A percentile compares a stretch with the other conserved stretches of the same genome.
phyloP scores from a whole-genome alignment of 176 grass and related monocot genomes.

The Eragrostis curvula region DNA sequence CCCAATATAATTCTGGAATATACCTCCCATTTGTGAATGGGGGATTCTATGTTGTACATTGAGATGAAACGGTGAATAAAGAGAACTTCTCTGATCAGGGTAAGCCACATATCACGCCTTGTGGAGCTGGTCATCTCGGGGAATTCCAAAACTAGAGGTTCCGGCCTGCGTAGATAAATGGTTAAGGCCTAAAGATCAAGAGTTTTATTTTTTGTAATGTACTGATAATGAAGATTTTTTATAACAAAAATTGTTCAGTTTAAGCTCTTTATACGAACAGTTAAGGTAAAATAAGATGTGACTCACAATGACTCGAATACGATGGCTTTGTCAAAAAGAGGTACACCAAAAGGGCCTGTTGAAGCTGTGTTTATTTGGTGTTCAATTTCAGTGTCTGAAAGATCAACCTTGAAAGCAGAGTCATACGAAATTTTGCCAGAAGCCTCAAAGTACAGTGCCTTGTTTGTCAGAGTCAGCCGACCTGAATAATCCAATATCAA shows the following conservation, averaged over 20 bases:
- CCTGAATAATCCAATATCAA: slow-evolving; percentile 46
- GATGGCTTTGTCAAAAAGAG: slow-evolving; percentile 91
- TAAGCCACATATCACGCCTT: slow-evolving; percentile 87
- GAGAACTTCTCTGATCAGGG: slow-evolving; percentile 75
- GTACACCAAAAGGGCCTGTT: slow-evolving; percentile 91
- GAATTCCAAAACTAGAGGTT: slow-evolving; percentile 86
- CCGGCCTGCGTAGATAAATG: slow-evolving; percentile 63
- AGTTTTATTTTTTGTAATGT: background rate
- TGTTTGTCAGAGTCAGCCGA: slow-evolving; percentile 82
- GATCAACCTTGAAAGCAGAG: slow-evolving; percentile 68
- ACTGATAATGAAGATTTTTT: background rate
- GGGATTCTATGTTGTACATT: slow-evolving; percentile 61
- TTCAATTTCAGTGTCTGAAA: slow-evolving; percentile 60
- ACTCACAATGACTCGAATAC: slow-evolving; percentile 78
- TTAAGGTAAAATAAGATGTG: slow-evolving; percentile 5
- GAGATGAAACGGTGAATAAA: slow-evolving; percentile 81
- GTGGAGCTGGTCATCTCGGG: slow-evolving; percentile 91
- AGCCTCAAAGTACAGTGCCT: slow-evolving; percentile 87
- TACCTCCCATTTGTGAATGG: slow-evolving; percentile 69
- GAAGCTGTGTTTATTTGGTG: slow-evolving; percentile 73
- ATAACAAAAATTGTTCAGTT: background rate
- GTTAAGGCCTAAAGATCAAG: slow-evolving; percentile 15
- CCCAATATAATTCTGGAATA: slow-evolving; percentile 76
- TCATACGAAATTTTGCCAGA: slow-evolving; percentile 74
- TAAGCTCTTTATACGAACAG: background rate